These are phyloP conservation scores for Neurospora sp. DNA, from an alignment of 495 filamentous ascomycete species.

Conservation along the genomic window DNA sequence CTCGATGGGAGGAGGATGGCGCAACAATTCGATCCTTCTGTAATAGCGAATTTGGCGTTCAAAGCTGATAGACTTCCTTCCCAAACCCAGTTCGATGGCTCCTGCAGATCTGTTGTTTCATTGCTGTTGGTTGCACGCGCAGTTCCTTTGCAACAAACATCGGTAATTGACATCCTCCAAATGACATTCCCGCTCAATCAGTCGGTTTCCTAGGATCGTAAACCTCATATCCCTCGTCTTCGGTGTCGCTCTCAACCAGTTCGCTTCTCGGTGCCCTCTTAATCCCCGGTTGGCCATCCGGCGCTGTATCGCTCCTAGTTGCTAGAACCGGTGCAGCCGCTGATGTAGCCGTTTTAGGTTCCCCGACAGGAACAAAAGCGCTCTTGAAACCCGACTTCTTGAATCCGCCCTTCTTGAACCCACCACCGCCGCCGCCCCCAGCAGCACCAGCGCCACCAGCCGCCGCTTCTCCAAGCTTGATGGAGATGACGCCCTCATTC, in stretches of 20 bases:
- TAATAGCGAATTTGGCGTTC: neutral
- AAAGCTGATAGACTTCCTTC: neutral
- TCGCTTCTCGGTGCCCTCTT: slow-evolving; percentile 12
- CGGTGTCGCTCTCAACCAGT: slow-evolving; percentile 45
- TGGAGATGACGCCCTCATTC: slow-evolving; percentile 51
- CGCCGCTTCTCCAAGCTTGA: slow-evolving; percentile 40
- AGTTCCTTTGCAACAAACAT: neutral
- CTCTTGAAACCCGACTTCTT: slow-evolving; percentile 44
- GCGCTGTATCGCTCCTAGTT: slow-evolving; percentile 7
- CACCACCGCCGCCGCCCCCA: slow-evolving; percentile 11
- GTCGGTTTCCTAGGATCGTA: slow-evolving; percentile 46
- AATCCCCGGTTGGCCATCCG: slow-evolving; percentile 11
- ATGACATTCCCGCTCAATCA: slow-evolving; percentile 26
- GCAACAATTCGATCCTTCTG: neutral
- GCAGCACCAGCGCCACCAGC: slow-evolving; percentile 7
- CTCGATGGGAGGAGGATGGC: neutral
- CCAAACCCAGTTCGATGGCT: neutral
- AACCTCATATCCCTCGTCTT: slow-evolving; percentile 48
- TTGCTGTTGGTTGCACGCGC: neutral
- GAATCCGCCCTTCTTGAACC: slow-evolving; percentile 47
- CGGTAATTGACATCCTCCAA: neutral
- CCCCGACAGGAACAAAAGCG: slow-evolving; percentile 38
- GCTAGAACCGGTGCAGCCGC: slow-evolving; percentile 2
- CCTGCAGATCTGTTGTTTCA: neutral
- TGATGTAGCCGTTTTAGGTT: neutral